These are phyloP conservation scores for Amborella trichopoda DNA, from an alignment of 164 flowering plant species.

Conservation along the genomic window DNA sequence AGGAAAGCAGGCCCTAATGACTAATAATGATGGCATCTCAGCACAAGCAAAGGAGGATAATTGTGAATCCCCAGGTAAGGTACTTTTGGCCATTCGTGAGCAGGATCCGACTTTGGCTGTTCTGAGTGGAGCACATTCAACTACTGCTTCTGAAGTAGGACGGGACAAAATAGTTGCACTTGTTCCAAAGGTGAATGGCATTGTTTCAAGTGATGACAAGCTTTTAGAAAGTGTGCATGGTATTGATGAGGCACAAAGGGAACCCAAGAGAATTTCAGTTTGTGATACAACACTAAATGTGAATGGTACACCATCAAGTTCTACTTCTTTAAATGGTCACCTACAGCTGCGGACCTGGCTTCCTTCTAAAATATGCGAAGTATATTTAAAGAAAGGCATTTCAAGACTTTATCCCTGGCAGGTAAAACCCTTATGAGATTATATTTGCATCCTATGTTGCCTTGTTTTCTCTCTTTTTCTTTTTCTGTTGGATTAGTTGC, in stretches of 20 bases:
- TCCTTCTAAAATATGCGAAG: constrained; percentile 66
- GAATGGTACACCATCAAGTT: constrained; percentile 62
- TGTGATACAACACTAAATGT: constrained; percentile 14
- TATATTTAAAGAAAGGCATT: constrained; percentile 65
- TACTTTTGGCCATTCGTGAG: too few species aligned
- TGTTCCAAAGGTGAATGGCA: too few species aligned
- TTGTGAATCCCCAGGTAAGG: too few species aligned
- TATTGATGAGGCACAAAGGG: constrained; percentile 11
- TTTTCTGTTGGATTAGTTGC: too few species aligned
- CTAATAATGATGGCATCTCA: too few species aligned
- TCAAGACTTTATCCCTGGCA: constrained; percentile 84
- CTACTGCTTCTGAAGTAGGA: too few species aligned
- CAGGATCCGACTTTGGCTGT: too few species aligned
- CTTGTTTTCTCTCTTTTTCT: background rate
- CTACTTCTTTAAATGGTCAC: constrained; percentile 16
- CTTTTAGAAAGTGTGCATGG: too few species aligned
- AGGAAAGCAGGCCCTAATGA: constrained; percentile 2
- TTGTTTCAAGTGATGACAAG: too few species aligned
- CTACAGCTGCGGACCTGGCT: constrained; percentile 68
- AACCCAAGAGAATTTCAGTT: constrained; percentile 8
- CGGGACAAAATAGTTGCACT: too few species aligned
- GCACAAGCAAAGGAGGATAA: too few species aligned
- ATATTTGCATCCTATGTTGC: background rate
- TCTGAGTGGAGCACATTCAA: too few species aligned
- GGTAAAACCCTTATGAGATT: constrained; percentile 28